phyloP scores from a whole-genome alignment of 1,139 yeast genomes.

The Yamadazyma atmosphaerica region DNA sequence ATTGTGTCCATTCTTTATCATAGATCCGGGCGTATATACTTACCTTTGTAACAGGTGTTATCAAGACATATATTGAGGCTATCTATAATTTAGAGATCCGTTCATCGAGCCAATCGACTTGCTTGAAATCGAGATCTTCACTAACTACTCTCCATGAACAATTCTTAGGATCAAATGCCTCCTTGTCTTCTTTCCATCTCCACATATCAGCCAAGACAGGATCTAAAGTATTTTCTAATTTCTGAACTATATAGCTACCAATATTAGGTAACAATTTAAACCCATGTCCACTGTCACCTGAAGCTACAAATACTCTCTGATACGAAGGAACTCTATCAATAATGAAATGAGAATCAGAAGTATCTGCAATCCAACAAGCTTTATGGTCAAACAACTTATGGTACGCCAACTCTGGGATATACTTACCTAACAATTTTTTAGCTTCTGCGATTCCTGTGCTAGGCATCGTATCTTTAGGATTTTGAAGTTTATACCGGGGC shows the following conservation, averaged over 20 bases:
- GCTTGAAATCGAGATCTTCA: slow-evolving; percentile 25
- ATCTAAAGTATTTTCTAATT: slow-evolving; percentile 25
- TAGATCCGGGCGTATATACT: no score
- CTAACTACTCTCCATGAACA: slow-evolving; percentile 31
- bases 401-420: slow-evolving; percentile 36
- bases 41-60: no score
- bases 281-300: slow-evolving; percentile 41
- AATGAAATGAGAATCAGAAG: slow-evolving; percentile 40
- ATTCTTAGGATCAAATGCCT: slow-evolving; percentile 22
- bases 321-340: slow-evolving; percentile 39
- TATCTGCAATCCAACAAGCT: slow-evolving; percentile 51
- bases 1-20: no score
- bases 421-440: slow-evolving; percentile 12
- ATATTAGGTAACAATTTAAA: slow-evolving; percentile 30
- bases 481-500: slow-evolving; percentile 33
- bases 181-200: slow-evolving; percentile 29
- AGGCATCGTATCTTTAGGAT: slow-evolving; percentile 39
- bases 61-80: no score
- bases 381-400: slow-evolving; percentile 36
- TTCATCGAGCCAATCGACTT: slow-evolving; percentile 23
- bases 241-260: slow-evolving; percentile 28
- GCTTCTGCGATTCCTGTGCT: slow-evolving; percentile 10
- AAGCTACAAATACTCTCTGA: slow-evolving; percentile 31
- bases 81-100: slow-evolving; percentile 1
- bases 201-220: slow-evolving; percentile 21